Evolutionary conservation across 2,329 filamentous ascomycete species (phyloP).

Genomic region (Clonostachys rhizophaga): DNA sequence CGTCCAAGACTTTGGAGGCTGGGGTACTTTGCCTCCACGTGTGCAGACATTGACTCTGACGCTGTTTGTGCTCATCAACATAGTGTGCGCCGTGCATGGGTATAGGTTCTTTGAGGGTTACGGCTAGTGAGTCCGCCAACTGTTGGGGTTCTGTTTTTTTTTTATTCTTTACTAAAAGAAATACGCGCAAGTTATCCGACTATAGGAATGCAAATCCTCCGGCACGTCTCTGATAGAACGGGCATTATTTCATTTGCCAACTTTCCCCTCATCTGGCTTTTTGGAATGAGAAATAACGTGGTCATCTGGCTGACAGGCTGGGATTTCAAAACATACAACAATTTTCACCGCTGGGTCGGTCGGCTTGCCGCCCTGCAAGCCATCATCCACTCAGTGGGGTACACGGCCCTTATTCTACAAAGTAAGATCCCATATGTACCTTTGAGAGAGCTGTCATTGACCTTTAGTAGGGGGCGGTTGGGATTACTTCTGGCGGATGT

Average conservation of each 20-base stretch:
- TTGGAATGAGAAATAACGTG: slow-evolving; percentile 61
- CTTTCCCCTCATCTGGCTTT: slow-evolving; percentile 61
- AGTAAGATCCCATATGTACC: slow-evolving; percentile 10
- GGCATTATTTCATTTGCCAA: slow-evolving; percentile 61
- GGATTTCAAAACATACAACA: slow-evolving; percentile 62
- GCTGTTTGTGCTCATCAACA: slow-evolving; percentile 28
- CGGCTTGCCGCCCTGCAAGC: slow-evolving; percentile 57
- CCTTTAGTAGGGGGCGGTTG: slow-evolving; percentile 24
- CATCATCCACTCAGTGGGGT: slow-evolving; percentile 57
- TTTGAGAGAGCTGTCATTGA: not conserved
- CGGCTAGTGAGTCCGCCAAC: slow-evolving; percentile 22
- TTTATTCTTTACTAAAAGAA: slow-evolving; percentile 1
- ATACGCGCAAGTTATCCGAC: slow-evolving; percentile 22
- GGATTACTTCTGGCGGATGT: slow-evolving; percentile 26
- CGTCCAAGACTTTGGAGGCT: slow-evolving; percentile 32
- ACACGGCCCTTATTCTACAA: slow-evolving; percentile 37
- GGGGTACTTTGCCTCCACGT: slow-evolving; percentile 36
- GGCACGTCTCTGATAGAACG: slow-evolving; percentile 58
- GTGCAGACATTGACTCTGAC: slow-evolving; percentile 32
- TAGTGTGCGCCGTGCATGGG: slow-evolving; percentile 24
- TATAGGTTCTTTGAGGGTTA: slow-evolving; percentile 29
- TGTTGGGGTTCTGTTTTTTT: too few relatives aligned
- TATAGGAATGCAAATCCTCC: slow-evolving; percentile 27
- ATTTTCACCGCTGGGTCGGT: slow-evolving; percentile 64
- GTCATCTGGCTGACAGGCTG: slow-evolving; percentile 65